These are phyloP conservation scores for Globisporangium abappressorium DNA, from an alignment of 352 stramenopile genomes.

Conservation along the genomic window DNA sequence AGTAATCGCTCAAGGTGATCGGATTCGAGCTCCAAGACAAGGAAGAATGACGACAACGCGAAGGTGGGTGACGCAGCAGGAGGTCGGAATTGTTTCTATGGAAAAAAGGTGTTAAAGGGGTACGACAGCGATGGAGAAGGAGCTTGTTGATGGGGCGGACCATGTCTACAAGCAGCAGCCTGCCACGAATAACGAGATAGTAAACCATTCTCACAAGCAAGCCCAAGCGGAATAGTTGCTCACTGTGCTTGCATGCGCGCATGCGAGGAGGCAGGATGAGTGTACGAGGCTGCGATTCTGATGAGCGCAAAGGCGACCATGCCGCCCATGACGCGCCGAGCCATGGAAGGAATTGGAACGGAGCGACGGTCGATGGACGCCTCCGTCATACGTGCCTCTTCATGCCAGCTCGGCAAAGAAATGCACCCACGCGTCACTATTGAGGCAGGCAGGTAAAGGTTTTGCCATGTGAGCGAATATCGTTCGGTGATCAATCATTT, in stretches of 20 bases:
- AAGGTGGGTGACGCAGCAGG: not conserved
- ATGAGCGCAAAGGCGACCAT: not conserved
- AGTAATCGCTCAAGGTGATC: not conserved
- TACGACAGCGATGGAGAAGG: not conserved
- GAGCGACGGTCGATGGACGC: not conserved
- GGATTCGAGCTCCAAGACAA: not conserved
- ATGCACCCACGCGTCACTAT: not conserved
- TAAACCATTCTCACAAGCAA: not conserved
- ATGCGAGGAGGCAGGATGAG: not conserved
- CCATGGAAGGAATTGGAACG: too few relatives aligned
- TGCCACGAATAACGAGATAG: not conserved
- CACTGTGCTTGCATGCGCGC: not conserved
- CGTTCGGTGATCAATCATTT: not conserved
- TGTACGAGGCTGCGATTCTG: not conserved
- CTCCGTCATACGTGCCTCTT: not conserved
- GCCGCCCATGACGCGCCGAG: too few relatives aligned
- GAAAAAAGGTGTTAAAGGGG: not conserved
- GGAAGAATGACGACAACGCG: too few relatives aligned
- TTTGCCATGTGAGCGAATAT: not conserved
- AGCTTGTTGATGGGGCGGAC: not conserved
- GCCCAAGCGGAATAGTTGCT: not conserved
- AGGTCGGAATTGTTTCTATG: not conserved
- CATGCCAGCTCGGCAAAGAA: constrained; percentile 1
- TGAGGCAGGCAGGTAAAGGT: not conserved
- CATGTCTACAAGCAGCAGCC: not conserved